phyloP scores from a whole-genome alignment of 805 yeast genomes.

The Yamadazyma tumulicola region DNA sequence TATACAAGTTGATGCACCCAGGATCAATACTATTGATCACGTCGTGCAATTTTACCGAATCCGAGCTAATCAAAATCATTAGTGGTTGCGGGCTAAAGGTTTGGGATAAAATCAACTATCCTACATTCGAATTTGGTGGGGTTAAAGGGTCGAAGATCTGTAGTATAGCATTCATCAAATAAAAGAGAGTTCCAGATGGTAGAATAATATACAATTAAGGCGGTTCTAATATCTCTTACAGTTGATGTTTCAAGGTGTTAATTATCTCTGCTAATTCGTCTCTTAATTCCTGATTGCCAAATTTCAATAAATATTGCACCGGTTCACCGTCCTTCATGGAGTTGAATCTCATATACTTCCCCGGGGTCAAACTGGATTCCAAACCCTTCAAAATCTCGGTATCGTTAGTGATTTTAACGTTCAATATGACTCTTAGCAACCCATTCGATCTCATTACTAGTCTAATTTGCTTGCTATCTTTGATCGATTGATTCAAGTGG shows the following conservation, averaged over 20 bases:
- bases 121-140: conserved; percentile 87
- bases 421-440: conserved; percentile 74
- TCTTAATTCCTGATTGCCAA: conserved; percentile 60
- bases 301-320: conserved; percentile 77
- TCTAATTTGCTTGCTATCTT: conserved; percentile 48
- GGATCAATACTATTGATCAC: conserved; percentile 72
- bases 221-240: conserved; percentile 6
- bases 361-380: conserved; percentile 79
- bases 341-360: conserved; percentile 75
- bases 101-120: conserved; percentile 72
- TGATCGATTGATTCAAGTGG: conserved; percentile 61
- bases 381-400: conserved; percentile 73
- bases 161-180: conserved; percentile 69
- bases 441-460: conserved; percentile 91
- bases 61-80: conserved; percentile 60
- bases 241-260: conserved; percentile 25
- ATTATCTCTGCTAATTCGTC: conserved; percentile 54
- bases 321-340: conserved; percentile 60
- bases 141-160: conserved; percentile 83
- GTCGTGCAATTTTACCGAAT: conserved; percentile 89
- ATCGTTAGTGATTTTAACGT: conserved; percentile 60
- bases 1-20: conserved; percentile 50
- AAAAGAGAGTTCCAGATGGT: background rate
- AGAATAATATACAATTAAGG: too few species aligned
- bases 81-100: conserved; percentile 44